Evolutionary conservation across 1,284 basidiomycete species (phyloP).

Genomic region (Trametes versicolor): DNA sequence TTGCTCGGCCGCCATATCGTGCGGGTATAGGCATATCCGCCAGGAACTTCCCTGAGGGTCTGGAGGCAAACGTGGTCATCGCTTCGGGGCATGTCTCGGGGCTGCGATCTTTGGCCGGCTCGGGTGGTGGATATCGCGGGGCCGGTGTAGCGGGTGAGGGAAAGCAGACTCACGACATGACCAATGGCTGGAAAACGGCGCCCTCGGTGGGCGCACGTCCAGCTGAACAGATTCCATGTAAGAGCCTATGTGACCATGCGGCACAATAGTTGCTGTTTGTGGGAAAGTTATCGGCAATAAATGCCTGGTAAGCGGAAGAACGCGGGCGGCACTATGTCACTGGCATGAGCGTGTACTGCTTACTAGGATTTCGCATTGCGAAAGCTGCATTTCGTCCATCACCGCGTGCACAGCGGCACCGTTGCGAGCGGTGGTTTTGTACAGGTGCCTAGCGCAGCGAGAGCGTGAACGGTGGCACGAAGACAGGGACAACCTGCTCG

Average conservation of each 20-base stretch:
- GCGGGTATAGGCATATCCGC: background rate
- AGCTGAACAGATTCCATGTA: background rate
- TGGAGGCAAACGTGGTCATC: background rate
- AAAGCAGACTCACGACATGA: background rate
- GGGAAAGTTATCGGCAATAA: background rate
- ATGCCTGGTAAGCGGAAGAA: background rate
- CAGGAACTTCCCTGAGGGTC: background rate
- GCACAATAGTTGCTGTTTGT: background rate
- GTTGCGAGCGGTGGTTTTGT: no score
- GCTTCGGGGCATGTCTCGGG: background rate
- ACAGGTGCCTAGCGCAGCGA: no score
- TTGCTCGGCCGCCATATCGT: background rate
- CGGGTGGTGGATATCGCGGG: background rate
- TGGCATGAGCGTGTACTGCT: background rate
- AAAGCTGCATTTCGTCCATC: background rate
- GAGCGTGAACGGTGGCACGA: no score
- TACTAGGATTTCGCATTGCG: background rate
- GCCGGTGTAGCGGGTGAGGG: background rate
- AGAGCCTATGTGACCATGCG: conserved; percentile 1
- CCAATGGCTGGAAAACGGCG: background rate
- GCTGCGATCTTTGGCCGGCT: background rate
- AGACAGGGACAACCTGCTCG: background rate
- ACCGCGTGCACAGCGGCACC: background rate
- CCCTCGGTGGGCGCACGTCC: background rate
- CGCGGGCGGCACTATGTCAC: background rate